Evolutionary conservation across 2,329 filamentous ascomycete species (phyloP), one percentile per base, ranked within the genome.

Genomic region (Penicillium psychrosexuale): DNA sequence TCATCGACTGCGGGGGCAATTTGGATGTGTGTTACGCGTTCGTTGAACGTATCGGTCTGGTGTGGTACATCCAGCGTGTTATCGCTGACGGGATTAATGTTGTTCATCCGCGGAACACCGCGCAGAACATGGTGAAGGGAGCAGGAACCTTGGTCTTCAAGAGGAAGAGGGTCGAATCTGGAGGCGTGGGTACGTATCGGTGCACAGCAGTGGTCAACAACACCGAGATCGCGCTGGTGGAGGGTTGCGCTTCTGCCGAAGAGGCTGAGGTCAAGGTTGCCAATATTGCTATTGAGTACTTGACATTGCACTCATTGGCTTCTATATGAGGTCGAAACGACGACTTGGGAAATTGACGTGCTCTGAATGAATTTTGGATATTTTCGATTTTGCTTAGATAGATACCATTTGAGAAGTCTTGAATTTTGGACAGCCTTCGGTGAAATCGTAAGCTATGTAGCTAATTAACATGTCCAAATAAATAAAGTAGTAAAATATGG

Each of bases 1-100:
- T 89, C 78, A 77, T 96, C 19, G 94, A 97, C 69, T 89, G 80
- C 0, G 62, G 80, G 0, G 88, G 88, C 0, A 79, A 82, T 1
- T 67, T 90, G 13, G 75, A 75, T 0, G 70, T 69, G 0, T 95
- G 90, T 64, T 76, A 80, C 47, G 66, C 50, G 0, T 79, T 97
- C 36, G 69, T 90, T 0, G 78, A 82, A 42, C 74, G 77, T 0
- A 74, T 91, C 3, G 90, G 90, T 0, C 77, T 97, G 5, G 60
- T 91, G 37, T 68, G 73, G 0, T 84, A 84, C 60, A 71, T 96
- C 55, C 74, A 82, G 0, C 79, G 85, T 2, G 75, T 91, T 11
- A 63, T 95, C 9, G 62, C 68, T 0, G 73, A 78, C 1, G 81
- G 82, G 3, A 66, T 93, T 3, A 78, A 86, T 45, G 72, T 79